These are phyloP conservation scores for Fusarium sp. DNA, from an alignment of 2,329 filamentous ascomycete species.

Conservation along the genomic window DNA sequence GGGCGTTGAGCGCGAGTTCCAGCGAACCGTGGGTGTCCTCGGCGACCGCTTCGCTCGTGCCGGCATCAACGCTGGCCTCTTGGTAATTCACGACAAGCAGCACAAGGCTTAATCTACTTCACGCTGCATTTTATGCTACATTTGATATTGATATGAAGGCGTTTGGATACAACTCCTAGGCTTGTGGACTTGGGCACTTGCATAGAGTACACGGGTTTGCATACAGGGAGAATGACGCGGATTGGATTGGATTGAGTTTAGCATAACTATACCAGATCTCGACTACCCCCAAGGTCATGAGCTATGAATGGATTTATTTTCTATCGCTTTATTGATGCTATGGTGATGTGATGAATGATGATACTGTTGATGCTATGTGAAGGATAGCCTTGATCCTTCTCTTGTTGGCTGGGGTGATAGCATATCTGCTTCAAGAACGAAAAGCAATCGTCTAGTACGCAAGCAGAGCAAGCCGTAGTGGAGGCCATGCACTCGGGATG, in stretches of 20 bases:
- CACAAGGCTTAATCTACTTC: neutral
- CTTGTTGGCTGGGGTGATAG: neutral
- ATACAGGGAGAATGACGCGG: neutral
- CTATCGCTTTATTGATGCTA: neutral
- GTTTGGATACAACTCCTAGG: neutral
- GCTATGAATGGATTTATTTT: slow-evolving; percentile 8
- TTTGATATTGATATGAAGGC: neutral
- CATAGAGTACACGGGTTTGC: neutral
- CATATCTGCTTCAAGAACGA: neutral
- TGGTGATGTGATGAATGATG: neutral
- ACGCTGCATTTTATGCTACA: neutral
- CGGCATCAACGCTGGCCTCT: slow-evolving; percentile 46
- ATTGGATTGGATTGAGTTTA: neutral
- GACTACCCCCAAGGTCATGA: neutral
- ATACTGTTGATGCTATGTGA: neutral
- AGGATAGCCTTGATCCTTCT: neutral
- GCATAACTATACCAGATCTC: slow-evolving; percentile 7
- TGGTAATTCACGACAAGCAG: slow-evolving; percentile 44
- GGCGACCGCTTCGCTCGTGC: slow-evolving; percentile 43
- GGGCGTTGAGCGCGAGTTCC: slow-evolving; percentile 44
- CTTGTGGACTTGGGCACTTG: neutral
- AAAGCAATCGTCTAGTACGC: neutral
- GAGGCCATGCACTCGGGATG: too few relatives aligned
- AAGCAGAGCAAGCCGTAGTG: too few relatives aligned
- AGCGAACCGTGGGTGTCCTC: slow-evolving; percentile 44